phyloP scores from a whole-genome alignment of 352 stramenopile species.

The Globisporangium cylindrosporum region DNA sequence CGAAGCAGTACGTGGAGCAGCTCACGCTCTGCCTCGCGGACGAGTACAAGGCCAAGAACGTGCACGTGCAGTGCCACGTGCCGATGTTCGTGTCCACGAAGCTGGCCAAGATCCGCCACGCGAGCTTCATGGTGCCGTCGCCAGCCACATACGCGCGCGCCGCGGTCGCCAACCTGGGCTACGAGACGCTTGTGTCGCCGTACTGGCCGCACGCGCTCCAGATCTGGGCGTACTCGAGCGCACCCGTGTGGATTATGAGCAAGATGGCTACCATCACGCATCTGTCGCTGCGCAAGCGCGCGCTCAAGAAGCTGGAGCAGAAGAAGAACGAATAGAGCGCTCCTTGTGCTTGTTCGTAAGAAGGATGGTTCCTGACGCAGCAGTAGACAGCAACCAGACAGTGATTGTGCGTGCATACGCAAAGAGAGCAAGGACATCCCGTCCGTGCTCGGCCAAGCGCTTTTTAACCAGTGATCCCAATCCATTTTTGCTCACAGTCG shows the following conservation, averaged over 20 bases:
- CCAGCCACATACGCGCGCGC: constrained; percentile 90
- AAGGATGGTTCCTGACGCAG: not conserved
- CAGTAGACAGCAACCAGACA: not conserved
- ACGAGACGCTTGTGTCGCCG: constrained; percentile 90
- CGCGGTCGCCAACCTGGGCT: constrained; percentile 91
- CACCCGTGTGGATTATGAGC: constrained; percentile 84
- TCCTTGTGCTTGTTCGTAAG: not conserved
- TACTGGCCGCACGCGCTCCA: constrained; percentile 97
- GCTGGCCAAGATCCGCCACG: constrained; percentile 97
- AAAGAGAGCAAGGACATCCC: not conserved
- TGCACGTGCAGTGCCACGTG: constrained; percentile 96
- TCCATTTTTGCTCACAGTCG: not conserved
- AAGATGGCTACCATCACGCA: constrained; percentile 79
- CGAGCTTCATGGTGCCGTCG: constrained; percentile 91
- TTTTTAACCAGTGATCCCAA: not conserved
- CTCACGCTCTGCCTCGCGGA: constrained; percentile 95
- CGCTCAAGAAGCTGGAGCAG: constrained; percentile 83
- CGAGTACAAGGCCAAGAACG: constrained; percentile 94
- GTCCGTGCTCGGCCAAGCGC: not conserved
- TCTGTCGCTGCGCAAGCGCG: constrained; percentile 78
- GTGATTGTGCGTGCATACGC: not conserved
- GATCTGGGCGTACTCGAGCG: constrained; percentile 91
- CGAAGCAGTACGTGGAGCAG: constrained; percentile 98
- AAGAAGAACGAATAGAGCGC: constrained; percentile 81
- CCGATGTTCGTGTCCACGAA: constrained; percentile 99